Percentiles rank a stretch among this genome's conserved stretches.
phyloP scores from a whole-genome alignment of 1,284 basidiomycete genomes.

The Afroboletus lepidellus region DNA sequence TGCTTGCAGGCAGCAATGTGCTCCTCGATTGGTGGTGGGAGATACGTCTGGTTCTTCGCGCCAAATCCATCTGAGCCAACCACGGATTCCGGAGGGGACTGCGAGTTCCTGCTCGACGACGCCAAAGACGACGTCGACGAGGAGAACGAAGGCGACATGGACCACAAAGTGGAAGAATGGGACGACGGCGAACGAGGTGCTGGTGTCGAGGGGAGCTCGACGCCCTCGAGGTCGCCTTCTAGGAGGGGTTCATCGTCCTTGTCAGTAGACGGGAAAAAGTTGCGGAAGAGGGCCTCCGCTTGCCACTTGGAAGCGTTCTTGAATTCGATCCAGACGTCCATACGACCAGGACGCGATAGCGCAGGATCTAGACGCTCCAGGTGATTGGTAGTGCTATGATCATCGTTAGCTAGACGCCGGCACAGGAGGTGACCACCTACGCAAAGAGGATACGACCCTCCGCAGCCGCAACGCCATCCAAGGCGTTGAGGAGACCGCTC shows the following conservation, averaged over 20 bases:
- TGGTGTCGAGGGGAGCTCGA: conserved; percentile 45
- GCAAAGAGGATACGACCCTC: conserved; percentile 83
- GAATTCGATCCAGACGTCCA: conserved; percentile 90
- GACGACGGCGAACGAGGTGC: conserved; percentile 31
- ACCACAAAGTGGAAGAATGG: conserved; percentile 36
- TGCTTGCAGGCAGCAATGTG: conserved; percentile 56
- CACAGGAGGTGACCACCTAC: conserved; percentile 41
- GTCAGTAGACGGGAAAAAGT: conserved; percentile 79
- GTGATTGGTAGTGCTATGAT: conserved; percentile 72
- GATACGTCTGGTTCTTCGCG: conserved; percentile 57
- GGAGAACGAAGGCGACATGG: conserved; percentile 37
- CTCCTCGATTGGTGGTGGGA: conserved; percentile 63
- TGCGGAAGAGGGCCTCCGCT: conserved; percentile 77
- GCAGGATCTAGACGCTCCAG: conserved; percentile 82
- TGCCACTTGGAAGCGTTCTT: conserved; percentile 81
- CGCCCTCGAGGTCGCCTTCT: conserved; percentile 50
- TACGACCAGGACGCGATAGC: conserved; percentile 80
- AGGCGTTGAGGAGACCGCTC: conserved; percentile 78
- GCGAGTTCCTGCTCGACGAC: conserved; percentile 27
- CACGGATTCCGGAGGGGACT: conserved; percentile 28
- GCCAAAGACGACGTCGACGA: conserved; percentile 36
- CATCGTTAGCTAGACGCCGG: not conserved
- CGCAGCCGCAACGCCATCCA: conserved; percentile 83
- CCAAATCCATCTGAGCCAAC: conserved; percentile 44
- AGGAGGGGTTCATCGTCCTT: conserved; percentile 41